Evolutionary conservation across 2,329 filamentous ascomycete genomes (phyloP), one percentile per base, ranked within the genome.

Genomic region (Botryosphaeria agaves): DNA sequence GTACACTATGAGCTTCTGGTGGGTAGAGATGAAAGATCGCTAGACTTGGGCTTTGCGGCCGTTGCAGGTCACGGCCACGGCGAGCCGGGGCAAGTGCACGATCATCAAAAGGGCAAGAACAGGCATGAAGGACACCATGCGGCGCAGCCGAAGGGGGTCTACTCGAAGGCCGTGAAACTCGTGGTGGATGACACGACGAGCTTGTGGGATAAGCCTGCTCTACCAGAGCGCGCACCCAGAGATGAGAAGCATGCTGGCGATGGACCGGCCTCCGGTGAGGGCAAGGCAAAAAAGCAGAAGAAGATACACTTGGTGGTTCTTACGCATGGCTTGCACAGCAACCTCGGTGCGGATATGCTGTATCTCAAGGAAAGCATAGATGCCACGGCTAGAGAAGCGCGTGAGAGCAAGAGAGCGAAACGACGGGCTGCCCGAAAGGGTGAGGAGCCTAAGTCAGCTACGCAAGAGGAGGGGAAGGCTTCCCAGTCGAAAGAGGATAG

Each of bases 351-450:
- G 14, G 89, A 98, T 50, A 93, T 98, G 89, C 62, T 98, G 14
- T 98, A 81, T 48, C 58, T 98, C 51, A 98, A 98, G 48, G 89
- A 98, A 55, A 92, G 83, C 52, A 95, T 98, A 37, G 89, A 98
- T 56, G 72, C 74, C 17, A 75, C 81, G 3, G 77, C 76, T 3
- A 76, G 63, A 42, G 73, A 87, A 47, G 77, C 81, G 17, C 75
- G 76, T 41, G 58, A 72, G 29, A 76, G 81, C 50, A 71, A 74
- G 21, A 75, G 66, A 48, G 64, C 59, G 29, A 64, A 78, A 34
- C 69, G 64, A 41, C 62, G 38, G 15, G 34, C 34, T 12, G 34
- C 44, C 52, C 59, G 46, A 47, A 56, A 45, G 44, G 48, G 55
- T 33, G 39, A 49, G 32, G 36, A 39, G 17, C 38, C 37, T 37